These are phyloP conservation scores for Dactylellina sp. DNA, from an alignment of 2,329 filamentous ascomycete species.

Conservation along the genomic window DNA sequence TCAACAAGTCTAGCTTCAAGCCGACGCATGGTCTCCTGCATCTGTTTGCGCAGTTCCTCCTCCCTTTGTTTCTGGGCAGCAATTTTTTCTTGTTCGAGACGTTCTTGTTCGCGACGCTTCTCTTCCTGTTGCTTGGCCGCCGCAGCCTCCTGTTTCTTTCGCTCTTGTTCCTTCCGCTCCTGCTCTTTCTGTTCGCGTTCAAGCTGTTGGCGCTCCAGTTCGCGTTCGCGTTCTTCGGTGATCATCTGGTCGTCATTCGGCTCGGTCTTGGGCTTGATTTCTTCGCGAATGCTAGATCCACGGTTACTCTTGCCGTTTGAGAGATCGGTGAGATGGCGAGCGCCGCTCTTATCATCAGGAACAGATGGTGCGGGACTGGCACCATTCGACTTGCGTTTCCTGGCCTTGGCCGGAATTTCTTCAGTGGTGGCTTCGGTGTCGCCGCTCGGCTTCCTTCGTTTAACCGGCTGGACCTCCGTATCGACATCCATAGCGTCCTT, in stretches of 20 bases:
- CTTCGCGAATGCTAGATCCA: slow-evolving; percentile 41
- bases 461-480: slow-evolving; percentile 26
- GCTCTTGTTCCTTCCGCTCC: slow-evolving; percentile 37
- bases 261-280: slow-evolving; percentile 40
- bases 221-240: slow-evolving; percentile 42
- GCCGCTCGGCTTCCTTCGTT: slow-evolving; percentile 39
- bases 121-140: slow-evolving; percentile 25
- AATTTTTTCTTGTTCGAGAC: slow-evolving; percentile 32
- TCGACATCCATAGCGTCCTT: slow-evolving; percentile 53
- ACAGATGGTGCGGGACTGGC: slow-evolving; percentile 36
- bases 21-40: slow-evolving; percentile 27
- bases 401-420: slow-evolving; percentile 27
- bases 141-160: slow-evolving; percentile 35
- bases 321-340: slow-evolving; percentile 44
- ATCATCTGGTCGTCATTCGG: slow-evolving; percentile 40
- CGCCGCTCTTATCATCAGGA: slow-evolving; percentile 37
- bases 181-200: slow-evolving; percentile 44
- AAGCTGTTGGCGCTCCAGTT: slow-evolving; percentile 42
- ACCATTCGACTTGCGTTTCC: slow-evolving; percentile 46
- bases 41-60: slow-evolving; percentile 26
- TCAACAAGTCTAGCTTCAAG: slow-evolving; percentile 17
- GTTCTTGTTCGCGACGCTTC: slow-evolving; percentile 44
- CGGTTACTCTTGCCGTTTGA: slow-evolving; percentile 53
- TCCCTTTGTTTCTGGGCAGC: slow-evolving; percentile 36
- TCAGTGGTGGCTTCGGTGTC: slow-evolving; percentile 26